Conservation (phyloP, 164 flowering plant species). For the Macadamia tetraphylla region DNA sequence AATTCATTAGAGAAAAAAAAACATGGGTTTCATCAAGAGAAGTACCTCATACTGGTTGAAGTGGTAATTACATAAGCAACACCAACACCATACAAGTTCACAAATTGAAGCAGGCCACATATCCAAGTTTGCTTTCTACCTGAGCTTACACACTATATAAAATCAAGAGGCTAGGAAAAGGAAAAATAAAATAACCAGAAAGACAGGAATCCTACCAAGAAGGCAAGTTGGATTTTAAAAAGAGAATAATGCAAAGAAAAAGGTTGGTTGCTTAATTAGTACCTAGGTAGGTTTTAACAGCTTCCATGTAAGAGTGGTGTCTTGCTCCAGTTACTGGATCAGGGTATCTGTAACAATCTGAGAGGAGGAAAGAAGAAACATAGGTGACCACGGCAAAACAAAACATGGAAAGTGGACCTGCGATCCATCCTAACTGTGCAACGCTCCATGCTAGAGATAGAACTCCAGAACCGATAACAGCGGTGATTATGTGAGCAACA, state of each 20-base stretch:
- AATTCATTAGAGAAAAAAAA: background rate
- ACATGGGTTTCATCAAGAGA: background rate
- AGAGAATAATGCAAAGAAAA: background rate
- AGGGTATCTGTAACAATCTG: slow-evolving; percentile 50
- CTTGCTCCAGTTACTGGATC: slow-evolving; percentile 51
- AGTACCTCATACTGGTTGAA: slow-evolving; percentile 29
- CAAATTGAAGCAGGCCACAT: slow-evolving; percentile 42
- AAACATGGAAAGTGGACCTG: slow-evolving; percentile 50
- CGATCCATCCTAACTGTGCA: slow-evolving; percentile 78
- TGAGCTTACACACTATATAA: slow-evolving; percentile 23
- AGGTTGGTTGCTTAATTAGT: background rate
- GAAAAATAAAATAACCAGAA: background rate
- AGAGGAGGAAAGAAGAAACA: slow-evolving; percentile 43
- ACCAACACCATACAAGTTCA: slow-evolving; percentile 32
- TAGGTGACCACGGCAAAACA: slow-evolving; percentile 48
- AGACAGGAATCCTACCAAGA: slow-evolving; percentile 1
- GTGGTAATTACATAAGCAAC: too few relatives aligned
- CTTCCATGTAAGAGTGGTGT: slow-evolving; percentile 46
- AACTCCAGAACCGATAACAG: slow-evolving; percentile 79
- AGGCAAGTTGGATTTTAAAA: background rate
- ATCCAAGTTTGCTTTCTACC: slow-evolving; percentile 31
- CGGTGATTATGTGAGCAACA: slow-evolving; percentile 73
- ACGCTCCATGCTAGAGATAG: slow-evolving; percentile 74
- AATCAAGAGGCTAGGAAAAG: background rate
- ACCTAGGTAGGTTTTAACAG: slow-evolving; percentile 55